phyloP scores from a whole-genome alignment of 1,284 basidiomycete species.

The Trametes pubescens region DNA sequence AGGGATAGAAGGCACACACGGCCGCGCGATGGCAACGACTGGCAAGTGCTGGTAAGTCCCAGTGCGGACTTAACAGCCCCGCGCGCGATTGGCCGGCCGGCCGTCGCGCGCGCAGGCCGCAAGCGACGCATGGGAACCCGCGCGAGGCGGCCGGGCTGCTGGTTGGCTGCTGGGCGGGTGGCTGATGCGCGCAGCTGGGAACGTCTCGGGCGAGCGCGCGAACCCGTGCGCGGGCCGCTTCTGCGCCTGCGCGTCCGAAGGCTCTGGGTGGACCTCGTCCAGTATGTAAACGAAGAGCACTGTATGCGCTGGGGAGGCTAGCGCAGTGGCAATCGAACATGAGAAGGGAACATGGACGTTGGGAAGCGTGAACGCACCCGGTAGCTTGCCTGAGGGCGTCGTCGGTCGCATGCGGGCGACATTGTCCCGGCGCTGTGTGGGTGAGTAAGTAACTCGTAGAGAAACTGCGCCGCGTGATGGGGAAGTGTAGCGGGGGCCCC shows the following conservation, averaged over 20 bases:
- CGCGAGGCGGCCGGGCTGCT: neutral
- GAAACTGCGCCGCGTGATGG: conserved; percentile 21
- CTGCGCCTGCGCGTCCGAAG: conserved; percentile 4
- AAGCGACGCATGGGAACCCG: conserved; percentile 11
- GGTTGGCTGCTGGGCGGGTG: conserved; percentile 18
- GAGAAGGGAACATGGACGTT: conserved; percentile 10
- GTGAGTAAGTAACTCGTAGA: conserved; percentile 8
- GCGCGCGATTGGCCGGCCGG: conserved; percentile 13
- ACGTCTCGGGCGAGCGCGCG: conserved; percentile 2
- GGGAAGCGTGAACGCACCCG: neutral
- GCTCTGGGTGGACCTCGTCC: conserved; percentile 2
- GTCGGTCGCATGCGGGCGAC: conserved; percentile 9
- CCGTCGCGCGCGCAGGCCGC: neutral
- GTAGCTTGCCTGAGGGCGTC: conserved; percentile 1
- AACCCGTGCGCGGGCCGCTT: neutral
- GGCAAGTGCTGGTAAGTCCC: conserved; percentile 22
- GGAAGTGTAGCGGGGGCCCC: conserved; percentile 2
- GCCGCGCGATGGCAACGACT: conserved; percentile 1
- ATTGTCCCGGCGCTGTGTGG: neutral
- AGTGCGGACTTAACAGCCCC: conserved; percentile 18
- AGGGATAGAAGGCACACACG: neutral
- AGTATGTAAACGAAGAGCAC: neutral
- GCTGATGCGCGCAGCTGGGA: conserved; percentile 6
- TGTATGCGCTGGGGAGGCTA: neutral
- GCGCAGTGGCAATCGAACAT: neutral